phyloP scores from a whole-genome alignment of 768 basidiomycete genomes.

The Boletus pseudopeckii region DNA sequence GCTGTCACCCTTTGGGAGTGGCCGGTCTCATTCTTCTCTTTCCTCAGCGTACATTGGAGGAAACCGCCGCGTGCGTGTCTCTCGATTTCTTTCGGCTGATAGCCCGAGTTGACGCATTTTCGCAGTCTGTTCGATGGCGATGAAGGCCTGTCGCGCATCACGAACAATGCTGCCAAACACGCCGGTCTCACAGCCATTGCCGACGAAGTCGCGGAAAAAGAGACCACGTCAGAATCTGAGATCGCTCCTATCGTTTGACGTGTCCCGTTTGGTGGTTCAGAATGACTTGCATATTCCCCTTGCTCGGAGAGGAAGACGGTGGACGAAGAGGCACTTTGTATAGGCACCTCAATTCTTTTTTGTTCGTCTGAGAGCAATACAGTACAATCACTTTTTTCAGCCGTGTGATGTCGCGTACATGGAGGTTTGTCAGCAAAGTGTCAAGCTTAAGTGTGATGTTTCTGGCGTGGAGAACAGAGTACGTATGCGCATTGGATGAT shows the following conservation, averaged over 20 bases:
- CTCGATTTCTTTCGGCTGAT: no score
- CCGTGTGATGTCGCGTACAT: no score
- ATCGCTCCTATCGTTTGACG: not conserved
- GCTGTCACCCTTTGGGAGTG: not conserved
- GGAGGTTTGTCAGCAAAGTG: no score
- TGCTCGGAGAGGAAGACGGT: not conserved
- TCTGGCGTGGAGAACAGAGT: no score
- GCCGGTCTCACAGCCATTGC: not conserved
- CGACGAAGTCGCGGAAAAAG: not conserved
- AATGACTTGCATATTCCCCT: not conserved
- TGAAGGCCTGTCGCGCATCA: not conserved
- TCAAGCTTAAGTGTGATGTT: no score
- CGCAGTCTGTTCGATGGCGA: conserved; percentile 15
- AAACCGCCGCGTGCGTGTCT: conserved; percentile 18
- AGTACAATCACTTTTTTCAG: no score
- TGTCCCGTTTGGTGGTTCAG: not conserved
- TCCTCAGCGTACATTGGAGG: conserved; percentile 17
- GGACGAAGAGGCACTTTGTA: not conserved
- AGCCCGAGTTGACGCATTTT: not conserved
- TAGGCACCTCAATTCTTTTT: not conserved
- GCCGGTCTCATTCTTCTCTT: not conserved
- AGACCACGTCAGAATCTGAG: not conserved
- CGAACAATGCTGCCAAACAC: not conserved
- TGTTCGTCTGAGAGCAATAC: no score
- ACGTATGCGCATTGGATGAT: no score